Evolutionary conservation across 495 filamentous ascomycete species (phyloP), one percentile per base, ranked within the genome.

Genomic region (Bacidia gigantensis): DNA sequence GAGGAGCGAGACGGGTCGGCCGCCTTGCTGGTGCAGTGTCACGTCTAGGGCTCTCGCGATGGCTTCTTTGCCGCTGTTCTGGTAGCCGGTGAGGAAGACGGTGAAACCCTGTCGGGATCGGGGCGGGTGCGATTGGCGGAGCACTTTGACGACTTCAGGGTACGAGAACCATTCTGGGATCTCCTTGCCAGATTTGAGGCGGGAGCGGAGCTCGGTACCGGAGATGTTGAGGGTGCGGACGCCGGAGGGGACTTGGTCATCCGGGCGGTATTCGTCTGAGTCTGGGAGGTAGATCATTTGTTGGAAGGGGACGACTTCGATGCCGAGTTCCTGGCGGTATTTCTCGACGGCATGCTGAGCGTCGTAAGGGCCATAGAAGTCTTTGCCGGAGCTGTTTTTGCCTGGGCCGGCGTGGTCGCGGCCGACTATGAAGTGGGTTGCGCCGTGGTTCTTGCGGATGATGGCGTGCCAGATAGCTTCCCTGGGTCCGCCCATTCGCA

Each of bases 121-220:
- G 35, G 93, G 79, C 7, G 89, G 93, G 69, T 95, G 89, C 55
- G 89, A 95, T 71, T 98, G 86, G 58, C 92, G 77, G 48, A 98
- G 82, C 43, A 97, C 92, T 67, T 80, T 82, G 68, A 98, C 92
- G 57, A 98, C 93, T 72, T 98, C 93, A 53, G 93, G 89, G 72
- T 98, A 98, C 20, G 92, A 97, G 77, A 98, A 98, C 92, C 92
- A 98, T 67, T 93, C 88, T 52, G 92, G 92, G 63, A 98, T 98
- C 57, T 94, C 87, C 56, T 81, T 82, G 51, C 92, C 92, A 49
- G 82, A 89, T 59, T 87, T 81, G 48, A 98, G 79, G 56, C 92
- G 84, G 49, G 81, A 77, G 57, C 92, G 89, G 59, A 98, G 84
- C 71, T 98, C 92, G 24, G 88, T 95, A 53, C 92, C 92, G 50